Base-by-base conservation (phyloP, 2,329 filamentous ascomycete genomes). In the Raffaelea albimanens region DNA sequence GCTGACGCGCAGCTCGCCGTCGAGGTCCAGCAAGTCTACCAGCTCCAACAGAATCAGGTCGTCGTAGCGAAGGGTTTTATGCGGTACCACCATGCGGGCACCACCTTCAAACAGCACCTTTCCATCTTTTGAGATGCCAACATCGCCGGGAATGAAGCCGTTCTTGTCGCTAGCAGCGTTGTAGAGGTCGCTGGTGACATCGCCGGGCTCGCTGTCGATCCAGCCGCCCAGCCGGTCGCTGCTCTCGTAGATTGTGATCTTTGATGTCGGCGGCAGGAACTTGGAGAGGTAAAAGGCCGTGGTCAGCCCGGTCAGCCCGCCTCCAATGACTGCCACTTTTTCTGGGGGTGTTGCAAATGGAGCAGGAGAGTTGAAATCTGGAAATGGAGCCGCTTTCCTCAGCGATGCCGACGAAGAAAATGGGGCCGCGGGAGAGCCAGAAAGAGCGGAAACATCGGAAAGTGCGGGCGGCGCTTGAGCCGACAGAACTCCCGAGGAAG, bases 191-290 rank as follows among this genome's bases (percentile, higher is more conserved):
- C 61, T 14, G n/a, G n/a, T n/a, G n/a, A 85, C 76, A 1, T 76
- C 63, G 13, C 85, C 71, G 44, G 67, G 68, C 54, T 31, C 75
- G 2, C 85, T 88, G 53, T 80, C 69, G 38, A 97, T 71, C 90
- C 90, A 97, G 41, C 93, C 93, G 40, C 93, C 93, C 1, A 91
- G 63, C 19, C 80, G 73, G 20, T 76, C 61, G 23, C 71, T 75
- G 19, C 76, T 75, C 63, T 98, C 93, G 63, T 88, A 95, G 10
- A 98, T 61, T 0, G 86, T 93, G 58, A 98, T 81, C 45, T 80
- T 79, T 22, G 79, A 73, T 31, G 80, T 73, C 42, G 63, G 50
- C 4, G 82, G 79, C n/a, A 85, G 74, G 57, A 82, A 71, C 55
- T 78, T 78, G 13, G 81, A 72, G 40, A 95, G 71, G 63, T 87